These are phyloP conservation scores for Aspergillus sp. DNA, from an alignment of 2,329 filamentous ascomycete species.

Conservation along the genomic window DNA sequence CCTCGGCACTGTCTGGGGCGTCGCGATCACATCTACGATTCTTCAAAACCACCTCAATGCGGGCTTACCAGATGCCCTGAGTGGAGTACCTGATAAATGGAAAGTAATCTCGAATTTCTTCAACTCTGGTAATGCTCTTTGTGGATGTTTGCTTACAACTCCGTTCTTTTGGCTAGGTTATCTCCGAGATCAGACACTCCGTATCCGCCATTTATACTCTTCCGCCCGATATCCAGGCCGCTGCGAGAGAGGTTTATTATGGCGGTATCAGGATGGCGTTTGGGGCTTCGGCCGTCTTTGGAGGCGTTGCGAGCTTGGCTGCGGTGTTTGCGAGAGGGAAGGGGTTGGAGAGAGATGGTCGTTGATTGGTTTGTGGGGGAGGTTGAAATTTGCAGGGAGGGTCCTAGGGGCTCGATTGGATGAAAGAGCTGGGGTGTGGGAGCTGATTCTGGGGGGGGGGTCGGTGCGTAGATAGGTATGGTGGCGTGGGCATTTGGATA, in stretches of 20 bases:
- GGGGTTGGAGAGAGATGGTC: conserved; percentile 16
- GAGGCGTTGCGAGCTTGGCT: conserved; percentile 50
- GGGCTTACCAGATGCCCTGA: conserved; percentile 54
- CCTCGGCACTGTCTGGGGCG: conserved; percentile 63
- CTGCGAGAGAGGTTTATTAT: conserved; percentile 60
- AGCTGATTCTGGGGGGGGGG: no score
- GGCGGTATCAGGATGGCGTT: conserved; percentile 59
- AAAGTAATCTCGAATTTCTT: conserved; percentile 47
- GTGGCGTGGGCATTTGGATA: no score
- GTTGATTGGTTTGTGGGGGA: not conserved
- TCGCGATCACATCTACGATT: conserved; percentile 62
- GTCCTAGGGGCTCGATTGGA: no score
- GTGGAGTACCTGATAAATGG: conserved; percentile 57
- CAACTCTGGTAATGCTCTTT: not conserved
- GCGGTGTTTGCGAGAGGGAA: conserved; percentile 48
- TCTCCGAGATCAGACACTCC: conserved; percentile 63
- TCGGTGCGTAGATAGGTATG: no score
- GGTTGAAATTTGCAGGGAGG: not conserved
- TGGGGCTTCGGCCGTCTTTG: conserved; percentile 54
- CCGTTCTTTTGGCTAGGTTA: conserved; percentile 46
- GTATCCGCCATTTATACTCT: conserved; percentile 56
- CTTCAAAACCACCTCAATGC: conserved; percentile 61
- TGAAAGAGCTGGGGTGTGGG: no score
- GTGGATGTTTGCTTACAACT: conserved; percentile 25
- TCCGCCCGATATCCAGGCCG: conserved; percentile 57